A percentile compares a stretch with the other conserved stretches of the same genome.
Conservation (phyloP, 169 alveolate genomes). For the Plasmodium chabaudi region DNA sequence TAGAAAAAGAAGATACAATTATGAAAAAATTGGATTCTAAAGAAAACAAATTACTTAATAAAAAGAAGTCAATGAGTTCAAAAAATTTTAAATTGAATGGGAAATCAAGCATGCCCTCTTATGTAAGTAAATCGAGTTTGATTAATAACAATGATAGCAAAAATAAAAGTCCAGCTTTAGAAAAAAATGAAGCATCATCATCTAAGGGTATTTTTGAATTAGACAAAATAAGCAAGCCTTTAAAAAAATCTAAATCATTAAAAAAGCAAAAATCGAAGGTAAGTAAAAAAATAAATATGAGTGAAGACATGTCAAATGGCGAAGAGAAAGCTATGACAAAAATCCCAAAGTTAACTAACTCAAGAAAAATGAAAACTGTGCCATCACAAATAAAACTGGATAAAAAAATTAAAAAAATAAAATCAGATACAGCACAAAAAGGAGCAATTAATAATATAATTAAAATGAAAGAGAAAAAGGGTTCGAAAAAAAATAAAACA, state of each 20-base stretch:
- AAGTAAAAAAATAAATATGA: constrained; percentile 28
- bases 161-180: constrained; percentile 6
- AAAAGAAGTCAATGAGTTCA: constrained; percentile 11
- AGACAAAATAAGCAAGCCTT: constrained; percentile 10
- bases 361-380: constrained; percentile 37
- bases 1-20: constrained; percentile 17
- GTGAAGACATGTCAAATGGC: constrained; percentile 21
- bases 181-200: constrained; percentile 14
- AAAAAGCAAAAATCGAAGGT: constrained; percentile 53
- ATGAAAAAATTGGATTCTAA: constrained; percentile 6
- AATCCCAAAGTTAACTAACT: constrained; percentile 16
- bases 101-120: constrained; percentile 8
- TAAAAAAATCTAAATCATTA: constrained; percentile 48
- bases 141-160: constrained; percentile 3
- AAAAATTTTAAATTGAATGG: constrained; percentile 15
- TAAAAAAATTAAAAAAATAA: constrained; percentile 37
- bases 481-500: constrained; percentile 23
- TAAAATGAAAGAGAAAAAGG: constrained; percentile 49
- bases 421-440: constrained; percentile 18
- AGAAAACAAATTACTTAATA: constrained; percentile 12
- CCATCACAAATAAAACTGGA: constrained; percentile 44
- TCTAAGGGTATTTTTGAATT: constrained; percentile 20
- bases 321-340: constrained; percentile 47
- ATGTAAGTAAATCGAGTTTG: constrained; percentile 8
- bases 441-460: constrained; percentile 14